These are phyloP conservation scores for Ceratobasidium sp. DNA, from an alignment of 1,284 basidiomycete genomes.

Conservation along the genomic window DNA sequence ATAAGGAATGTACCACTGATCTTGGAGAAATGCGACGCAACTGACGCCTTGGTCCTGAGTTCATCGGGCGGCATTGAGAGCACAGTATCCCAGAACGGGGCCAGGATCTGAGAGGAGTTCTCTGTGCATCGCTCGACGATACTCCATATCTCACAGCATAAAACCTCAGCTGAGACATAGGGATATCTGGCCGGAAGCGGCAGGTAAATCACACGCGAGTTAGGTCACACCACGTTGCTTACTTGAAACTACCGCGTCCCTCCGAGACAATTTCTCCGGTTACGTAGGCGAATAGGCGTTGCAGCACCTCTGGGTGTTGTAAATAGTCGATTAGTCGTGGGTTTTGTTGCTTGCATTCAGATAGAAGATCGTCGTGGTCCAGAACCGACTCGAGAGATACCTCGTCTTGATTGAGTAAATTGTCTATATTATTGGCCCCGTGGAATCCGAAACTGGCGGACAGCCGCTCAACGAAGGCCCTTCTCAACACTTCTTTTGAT, in stretches of 20 bases:
- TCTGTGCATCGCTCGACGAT: constrained; percentile 89
- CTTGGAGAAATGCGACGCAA: constrained; percentile 86
- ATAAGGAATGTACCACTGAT: constrained; percentile 86
- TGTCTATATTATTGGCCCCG: constrained; percentile 82
- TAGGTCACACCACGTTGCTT: constrained; percentile 46
- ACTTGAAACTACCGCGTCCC: constrained; percentile 79
- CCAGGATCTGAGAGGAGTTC: constrained; percentile 71
- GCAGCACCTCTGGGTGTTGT: constrained; percentile 77
- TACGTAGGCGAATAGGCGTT: constrained; percentile 81
- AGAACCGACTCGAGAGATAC: constrained; percentile 87
- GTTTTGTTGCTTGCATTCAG: constrained; percentile 96
- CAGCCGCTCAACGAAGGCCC: not conserved
- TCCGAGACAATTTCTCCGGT: constrained; percentile 82
- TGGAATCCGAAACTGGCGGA: constrained; percentile 79
- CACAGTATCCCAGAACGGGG: constrained; percentile 93
- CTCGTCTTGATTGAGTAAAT: constrained; percentile 79
- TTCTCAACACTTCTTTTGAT: not conserved
- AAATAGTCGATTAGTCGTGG: constrained; percentile 86
- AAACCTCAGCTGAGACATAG: constrained; percentile 92
- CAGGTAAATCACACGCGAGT: constrained; percentile 3
- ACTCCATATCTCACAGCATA: constrained; percentile 95
- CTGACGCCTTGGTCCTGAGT: constrained; percentile 74
- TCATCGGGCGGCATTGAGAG: constrained; percentile 79
- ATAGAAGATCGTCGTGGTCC: constrained; percentile 92
- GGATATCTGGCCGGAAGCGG: constrained; percentile 71